Evolutionary conservation across 2,329 filamentous ascomycete species (phyloP).

Genomic region (Erysiphe pulchra): DNA sequence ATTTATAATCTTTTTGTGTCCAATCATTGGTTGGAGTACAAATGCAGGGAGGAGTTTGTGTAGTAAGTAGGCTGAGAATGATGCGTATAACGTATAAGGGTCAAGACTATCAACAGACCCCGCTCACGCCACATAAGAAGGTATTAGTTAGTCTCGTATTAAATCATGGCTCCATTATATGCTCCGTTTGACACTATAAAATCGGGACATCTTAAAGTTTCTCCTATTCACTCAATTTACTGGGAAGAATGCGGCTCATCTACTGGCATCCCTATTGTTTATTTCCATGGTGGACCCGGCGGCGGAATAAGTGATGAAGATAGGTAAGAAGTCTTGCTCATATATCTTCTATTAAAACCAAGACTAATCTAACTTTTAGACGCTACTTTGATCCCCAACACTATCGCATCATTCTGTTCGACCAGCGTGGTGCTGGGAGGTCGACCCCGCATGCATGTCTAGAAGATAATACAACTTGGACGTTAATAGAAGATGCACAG

Average conservation of each 20-base stretch:
- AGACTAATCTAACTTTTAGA: slow-evolving; percentile 14
- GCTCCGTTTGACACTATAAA: slow-evolving; percentile 6
- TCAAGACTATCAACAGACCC: too few species aligned
- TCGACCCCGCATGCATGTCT: slow-evolving; percentile 18
- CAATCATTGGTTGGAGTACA: too few species aligned
- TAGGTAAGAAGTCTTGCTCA: background rate
- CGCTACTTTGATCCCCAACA: slow-evolving; percentile 19
- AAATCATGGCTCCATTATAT: slow-evolving; percentile 9
- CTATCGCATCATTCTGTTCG: slow-evolving; percentile 21
- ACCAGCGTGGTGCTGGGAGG: slow-evolving; percentile 21
- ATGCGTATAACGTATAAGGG: too few species aligned
- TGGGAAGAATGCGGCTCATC: slow-evolving; percentile 9
- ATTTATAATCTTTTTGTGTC: too few species aligned
- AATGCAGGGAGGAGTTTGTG: too few species aligned
- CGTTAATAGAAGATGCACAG: slow-evolving; percentile 21
- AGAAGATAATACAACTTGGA: slow-evolving; percentile 19
- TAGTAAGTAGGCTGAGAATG: too few species aligned
- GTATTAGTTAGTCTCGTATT: background rate
- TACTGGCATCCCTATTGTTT: slow-evolving; percentile 14
- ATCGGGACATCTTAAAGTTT: slow-evolving; percentile 11
- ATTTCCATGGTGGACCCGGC: slow-evolving; percentile 20
- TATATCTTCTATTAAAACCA: too few species aligned
- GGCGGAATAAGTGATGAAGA: slow-evolving; percentile 14
- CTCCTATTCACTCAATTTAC: slow-evolving; percentile 10
- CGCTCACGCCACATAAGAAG: too few species aligned